Evolutionary conservation across 192 early-diverging fungal genomes (phyloP), one percentile per base, ranked within the genome.

Genomic region (Phycomyces nitens): DNA sequence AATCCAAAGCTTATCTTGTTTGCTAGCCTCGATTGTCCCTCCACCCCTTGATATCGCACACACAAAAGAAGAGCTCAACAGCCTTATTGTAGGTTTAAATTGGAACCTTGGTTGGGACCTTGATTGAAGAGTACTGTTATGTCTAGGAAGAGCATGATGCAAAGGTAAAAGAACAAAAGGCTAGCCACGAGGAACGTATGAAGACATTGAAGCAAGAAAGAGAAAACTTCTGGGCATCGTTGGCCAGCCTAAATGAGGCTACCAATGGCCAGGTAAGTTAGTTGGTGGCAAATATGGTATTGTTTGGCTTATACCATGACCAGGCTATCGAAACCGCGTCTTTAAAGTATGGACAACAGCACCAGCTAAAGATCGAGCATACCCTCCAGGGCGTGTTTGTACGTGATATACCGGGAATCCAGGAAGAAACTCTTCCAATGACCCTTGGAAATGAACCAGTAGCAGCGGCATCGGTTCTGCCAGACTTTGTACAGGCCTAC

Each of bases 151-250:
- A 72, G 18, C 47, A 68, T 24, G 53, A 76, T 3, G 58, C 65
- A 38, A 73, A 65, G 29, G 60, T 76, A n/a, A 57, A 73, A 20
- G 44, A 55, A 24, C 29, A 71, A 29, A 72, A 62, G 51, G 20
- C 27, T 22, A 56, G 67, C n/a, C 78, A 82, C 34, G 60, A 69
- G 1, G 77, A 78, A 56, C 75, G 72, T 49, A 64, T 84, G 6
- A 70, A 72, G 16, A 27, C 26, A 40, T 70, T 81, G 29, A 69
- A 72, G 42, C 66, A 65, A 10, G 65, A 74, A 29, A 58, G 70
- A 21, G 55, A 69, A 2, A 43, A 58, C 2, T 74, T 76, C 11
- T 80, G 74, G 69, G 66, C 62, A 18, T 51, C 54, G 6, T 51
- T 82, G 53, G 62, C 66, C 12, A 62, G 74, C 21, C 38, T 82